Percentiles rank a stretch among this genome's conserved stretches.
These are phyloP conservation scores for Pythium phragmitis DNA, from an alignment of 352 stramenopile species.

Conservation along the genomic window DNA sequence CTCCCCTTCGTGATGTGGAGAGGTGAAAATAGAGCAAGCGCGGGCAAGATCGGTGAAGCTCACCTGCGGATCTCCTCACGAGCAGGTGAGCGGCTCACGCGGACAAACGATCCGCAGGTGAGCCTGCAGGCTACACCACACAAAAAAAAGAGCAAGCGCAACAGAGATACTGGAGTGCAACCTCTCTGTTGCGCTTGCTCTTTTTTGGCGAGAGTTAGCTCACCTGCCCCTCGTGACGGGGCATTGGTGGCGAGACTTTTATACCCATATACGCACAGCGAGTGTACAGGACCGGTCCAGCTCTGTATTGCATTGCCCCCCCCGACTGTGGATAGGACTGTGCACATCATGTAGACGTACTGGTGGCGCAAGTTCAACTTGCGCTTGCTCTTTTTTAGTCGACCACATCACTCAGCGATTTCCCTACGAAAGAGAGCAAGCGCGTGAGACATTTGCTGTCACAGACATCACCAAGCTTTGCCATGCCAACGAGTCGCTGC, in stretches of 20 bases:
- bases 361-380: constrained; percentile 5
- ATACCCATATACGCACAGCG: too few species aligned
- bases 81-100: too few species aligned
- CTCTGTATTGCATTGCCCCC: too few species aligned
- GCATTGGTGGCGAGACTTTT: too few species aligned
- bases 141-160: too few species aligned
- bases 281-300: too few species aligned
- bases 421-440: background rate
- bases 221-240: background rate
- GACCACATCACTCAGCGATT: background rate
- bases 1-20: background rate
- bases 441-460: background rate
- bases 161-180: too few species aligned
- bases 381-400: background rate
- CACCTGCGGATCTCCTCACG: too few species aligned
- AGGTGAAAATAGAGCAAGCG: constrained; percentile 3
- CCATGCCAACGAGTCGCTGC: background rate
- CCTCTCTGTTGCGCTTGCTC: background rate
- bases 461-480: background rate
- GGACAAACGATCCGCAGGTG: too few species aligned
- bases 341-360: background rate
- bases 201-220: background rate
- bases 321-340: background rate
- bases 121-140: too few species aligned
- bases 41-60: background rate